Evolutionary conservation across 768 basidiomycete genomes (phyloP), one percentile per base, ranked within the genome.

Genomic region (Lyophyllum semitale): DNA sequence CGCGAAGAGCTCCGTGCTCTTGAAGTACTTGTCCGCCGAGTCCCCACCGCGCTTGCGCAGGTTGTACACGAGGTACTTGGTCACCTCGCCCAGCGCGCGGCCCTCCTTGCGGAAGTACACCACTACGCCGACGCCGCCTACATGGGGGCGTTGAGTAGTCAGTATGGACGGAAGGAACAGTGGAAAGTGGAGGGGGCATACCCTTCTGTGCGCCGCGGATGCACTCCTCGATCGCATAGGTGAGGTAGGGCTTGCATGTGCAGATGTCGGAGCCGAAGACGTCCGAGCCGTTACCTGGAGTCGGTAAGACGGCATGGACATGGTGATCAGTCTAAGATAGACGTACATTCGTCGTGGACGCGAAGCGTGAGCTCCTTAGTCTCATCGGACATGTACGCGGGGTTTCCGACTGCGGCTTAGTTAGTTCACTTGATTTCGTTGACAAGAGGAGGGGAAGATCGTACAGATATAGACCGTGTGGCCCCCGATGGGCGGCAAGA

Each of bases 51-150:
- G 88, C 73, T 98, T 98, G 55, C 96, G 88, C 9, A 95, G 82
- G 74, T 98, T 98, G 73, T 98, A 98, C 7, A 98, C 95, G 44
- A 96, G 84, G 71, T 95, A 93, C 84, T 93, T 94, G 42, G 92
- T 93, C 12, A 96, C 94, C 71, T 98, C 95, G 2, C 95, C 95
- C 1, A 98, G 77, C 0, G 93, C 93, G 38, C 95, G 83, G 11
- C 95, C 95, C 71, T 96, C 93, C 67, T 96, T 95, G 52, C 94
- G 81, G 82, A 96, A 95, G 73, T 98, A 98, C 9, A 95, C 87
- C 17, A 96, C 91, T 25, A 94, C 81, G 18, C 96, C 96, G 23
- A 97, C 93, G 23, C 96, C 96, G 3, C 92, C 93, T 65, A n/a
- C n/a, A n/a, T n/a, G 46, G 26, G n/a, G 12, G 20, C 25, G 46